Evolutionary conservation across 306 rosid genomes (phyloP), one percentile per base, ranked within the genome.

Genomic region (Vigna radiata): DNA sequence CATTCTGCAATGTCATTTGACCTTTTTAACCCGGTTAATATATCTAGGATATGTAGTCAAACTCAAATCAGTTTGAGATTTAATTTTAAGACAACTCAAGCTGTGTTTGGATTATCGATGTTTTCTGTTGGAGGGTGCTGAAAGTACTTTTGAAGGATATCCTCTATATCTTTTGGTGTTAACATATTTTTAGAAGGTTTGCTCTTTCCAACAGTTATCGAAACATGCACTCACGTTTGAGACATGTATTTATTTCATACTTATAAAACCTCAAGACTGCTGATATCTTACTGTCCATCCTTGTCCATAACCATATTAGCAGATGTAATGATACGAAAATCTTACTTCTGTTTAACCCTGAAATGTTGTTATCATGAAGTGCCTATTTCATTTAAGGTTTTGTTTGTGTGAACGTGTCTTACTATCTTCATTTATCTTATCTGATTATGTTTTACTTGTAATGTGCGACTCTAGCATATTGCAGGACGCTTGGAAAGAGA

Each of bases 401-500:
- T 29, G 17, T 70, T 81, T 8, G 47, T 31, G 17, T 70, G 53
- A 77, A 61, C 41, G 36, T 50, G n/a, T 67, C 64, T 82, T 68
- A 53, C 50, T 63, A 36, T 77, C 63, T 52, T 65, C 44, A 29
- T 71, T 71, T 17, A 23, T 70, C 50, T 64, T 56, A 64, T 75
- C 84, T 85, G 81, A 80, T 86, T 48, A 39, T 59, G 61, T 76
- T 73, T 85, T 71, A 64, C 61, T 84, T 87, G 83, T 86, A 70
- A 68, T 74, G 60, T 86, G 90, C 73, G 76, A 89, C 82, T 80
- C 85, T 89, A 96, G 99, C 98, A 86, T 85, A 82, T 96, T 89
- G 97, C 98, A 73, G 91, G 89, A 74, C 90, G 91, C 72, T 63
- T 96, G 91, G 98, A 96, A 84, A 87, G 79, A 85, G 94, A 92